Base-by-base conservation (phyloP, 129 eudicot species). In the Centella asiatica region DNA sequence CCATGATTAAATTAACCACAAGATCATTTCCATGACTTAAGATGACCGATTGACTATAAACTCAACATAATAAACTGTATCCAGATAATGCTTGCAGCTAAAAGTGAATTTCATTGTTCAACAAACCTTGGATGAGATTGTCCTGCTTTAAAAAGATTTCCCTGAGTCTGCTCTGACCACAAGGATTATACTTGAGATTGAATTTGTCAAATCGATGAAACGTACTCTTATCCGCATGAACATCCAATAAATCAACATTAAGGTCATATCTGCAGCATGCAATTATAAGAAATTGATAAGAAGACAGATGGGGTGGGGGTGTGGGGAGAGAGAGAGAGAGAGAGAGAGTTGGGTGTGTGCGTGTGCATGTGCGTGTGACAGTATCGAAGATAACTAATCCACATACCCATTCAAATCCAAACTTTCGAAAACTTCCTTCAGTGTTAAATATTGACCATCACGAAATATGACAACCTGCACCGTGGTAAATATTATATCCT, bases 141-240 rank as follows among this genome's bases (percentile, higher is more conserved):
- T 84, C 92, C 79, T 84, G 92, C 79, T 84, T 84, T 56, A 84
- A 45, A 62, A 84, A 84, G 40, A 84, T 84, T 63, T 84, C 92
- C 77, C 92, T 77, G 53, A 84, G 92, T 40, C 87, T 69, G 59
- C 92, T 84, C 70, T 84, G 92, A 44, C 92, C 92, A 80, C 92
- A 84, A 32, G 92, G 92, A 72, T 84, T 84, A 62, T 84, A 84
- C 77, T 84, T 84, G 68, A 84, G 92, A 72, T 84, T 84, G 77
- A 84, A 84, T 66, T 81, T 84, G 70, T 84, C 92, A 62, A 80
- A 84, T 3, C 92, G 86, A 64, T 84, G 92, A 69, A 84, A 84
- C 4, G 92, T 84, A 68, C 85, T 84, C 74, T 84, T 84, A 37
- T 84, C 92, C 40, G 92, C 92, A 62, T 84, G 92, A 40, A 84